Base-by-base conservation (phyloP, 257 asterid species). In the Cruciata laevipes region DNA sequence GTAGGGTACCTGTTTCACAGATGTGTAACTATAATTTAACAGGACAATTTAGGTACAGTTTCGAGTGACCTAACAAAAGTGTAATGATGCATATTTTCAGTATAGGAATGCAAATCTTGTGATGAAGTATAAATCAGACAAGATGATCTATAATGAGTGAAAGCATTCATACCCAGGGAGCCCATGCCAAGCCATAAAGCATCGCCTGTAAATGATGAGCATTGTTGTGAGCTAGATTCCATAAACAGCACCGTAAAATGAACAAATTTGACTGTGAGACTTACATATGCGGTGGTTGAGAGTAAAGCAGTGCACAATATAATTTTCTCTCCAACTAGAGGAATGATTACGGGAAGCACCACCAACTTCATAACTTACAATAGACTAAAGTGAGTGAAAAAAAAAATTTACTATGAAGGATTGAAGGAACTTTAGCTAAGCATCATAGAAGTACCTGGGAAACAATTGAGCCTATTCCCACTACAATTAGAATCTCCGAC, bases 131-230 rank as follows among this genome's bases (percentile, higher is more conserved):
- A 49, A 49, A 30, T 5, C 24, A 53, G 27, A 53, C 24, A 53
- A n/a, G 10, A 20, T 3, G 5, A 27, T 53, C 59, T 53, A 20
- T 53, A 4, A 6, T 53, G 49, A 11, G 16, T 40, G 49, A 3
- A 42, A 42, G 51, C 14, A 37, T 52, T 53, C 78, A 17, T 81
- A 91, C 98, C 98, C 97, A 92, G 21, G 98, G 77, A 61, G 98
- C 95, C 98, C 96, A 92, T 40, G 98, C 98, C 83, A 87, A 80
- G 66, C 98, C 98, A 68, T 86, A 87, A 32, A 91, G 82, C 73
- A 89, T 68, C 69, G 96, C 98, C 98, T 91, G 87, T 71, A 57
- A 32, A 68, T 6, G 62, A 56, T 3, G 35, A 69, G 74, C 9
- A 24, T 23, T 30, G 33, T 6, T 12, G 59, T 78, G 61, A 75